These are phyloP conservation scores for Kluyveromyces starmeri DNA, from an alignment of 805 yeast species.

Conservation along the genomic window DNA sequence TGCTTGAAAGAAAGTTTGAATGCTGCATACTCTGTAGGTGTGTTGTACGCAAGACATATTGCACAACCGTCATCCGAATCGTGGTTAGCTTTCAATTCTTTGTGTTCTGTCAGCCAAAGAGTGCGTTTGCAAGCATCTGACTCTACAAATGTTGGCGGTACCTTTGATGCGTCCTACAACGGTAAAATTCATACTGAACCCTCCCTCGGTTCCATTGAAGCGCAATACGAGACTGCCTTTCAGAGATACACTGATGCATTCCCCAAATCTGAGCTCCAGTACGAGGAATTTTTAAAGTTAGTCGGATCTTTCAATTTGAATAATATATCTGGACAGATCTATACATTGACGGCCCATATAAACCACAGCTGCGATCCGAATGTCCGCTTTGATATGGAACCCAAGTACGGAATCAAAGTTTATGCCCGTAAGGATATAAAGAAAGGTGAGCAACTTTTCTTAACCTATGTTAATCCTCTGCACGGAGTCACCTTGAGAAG, in stretches of 20 bases:
- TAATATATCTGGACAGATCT: conserved; percentile 57
- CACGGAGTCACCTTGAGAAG: conserved; percentile 56
- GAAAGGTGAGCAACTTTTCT: conserved; percentile 58
- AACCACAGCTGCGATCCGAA: conserved; percentile 76
- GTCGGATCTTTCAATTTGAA: conserved; percentile 71
- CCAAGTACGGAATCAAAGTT: conserved; percentile 46
- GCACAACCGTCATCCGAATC: conserved; percentile 11
- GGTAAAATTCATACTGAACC: not conserved
- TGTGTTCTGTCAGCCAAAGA: conserved; percentile 66
- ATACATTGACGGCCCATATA: conserved; percentile 54
- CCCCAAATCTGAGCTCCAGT: conserved; percentile 30
- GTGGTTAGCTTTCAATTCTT: conserved; percentile 42
- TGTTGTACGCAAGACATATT: conserved; percentile 39
- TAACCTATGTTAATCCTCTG: conserved; percentile 61
- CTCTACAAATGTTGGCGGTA: conserved; percentile 36
- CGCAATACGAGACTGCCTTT: conserved; percentile 48
- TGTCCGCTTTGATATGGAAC: conserved; percentile 41
- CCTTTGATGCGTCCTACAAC: conserved; percentile 30
- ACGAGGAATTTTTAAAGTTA: conserved; percentile 48
- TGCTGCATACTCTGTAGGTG: conserved; percentile 57
- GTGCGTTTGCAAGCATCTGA: conserved; percentile 50
- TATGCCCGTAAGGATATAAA: conserved; percentile 49
- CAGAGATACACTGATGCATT: conserved; percentile 43
- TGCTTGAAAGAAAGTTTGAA: conserved; percentile 60
- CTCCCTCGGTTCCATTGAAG: not conserved